Evolutionary conservation across 306 rosid species (phyloP), one percentile per base, ranked within the genome.

Genomic region (Oxytropis ochrocephala): DNA sequence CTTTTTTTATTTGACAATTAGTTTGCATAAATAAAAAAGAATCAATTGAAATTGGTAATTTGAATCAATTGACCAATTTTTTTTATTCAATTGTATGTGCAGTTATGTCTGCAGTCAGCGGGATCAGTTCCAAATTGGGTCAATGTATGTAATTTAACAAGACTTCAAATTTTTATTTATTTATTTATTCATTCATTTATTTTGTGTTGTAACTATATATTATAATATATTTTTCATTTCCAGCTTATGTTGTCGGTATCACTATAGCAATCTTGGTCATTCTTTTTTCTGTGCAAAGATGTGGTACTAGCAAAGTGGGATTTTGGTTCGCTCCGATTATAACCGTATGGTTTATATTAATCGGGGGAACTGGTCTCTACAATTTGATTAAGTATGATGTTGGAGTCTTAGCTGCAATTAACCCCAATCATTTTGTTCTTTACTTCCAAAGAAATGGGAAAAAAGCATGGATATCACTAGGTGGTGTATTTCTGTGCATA

Each of bases 21-120:
- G 29, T 2, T 24, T 24, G 29, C 29, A 24, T 24, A 24, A 0
- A 1, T 24, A 24, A 24, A 24, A 24, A 24, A 24, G 29, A 24
- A 24, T 24, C 2, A 24, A 1, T 2, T 1, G 29, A 24, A 24
- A 24, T 24, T 24, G 29, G 29, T 24, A 24, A 24, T 24, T 24
- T 1, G 29, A 24, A 1, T 8, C 8, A 5, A 35, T 13, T 55
- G 19, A 55, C 39, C 17, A 11, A 3, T 30, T 35, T 32, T 32
- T 2, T 66, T 66, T 57, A 5, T 69, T 62, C 16, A 43, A 19
- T 18, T 74, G 5, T 33, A 35, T 18, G 1, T 75, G 79, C 83
- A 79, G 93, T 87, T 32, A 82, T 89, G 30, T 87, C 91, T 21
- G 91, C 87, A 0, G 91, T 89, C 16, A 76, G 90, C 7, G 88